phyloP scores from a whole-genome alignment of 2,329 filamentous ascomycete species.

The Sarocladium kiliense region DNA sequence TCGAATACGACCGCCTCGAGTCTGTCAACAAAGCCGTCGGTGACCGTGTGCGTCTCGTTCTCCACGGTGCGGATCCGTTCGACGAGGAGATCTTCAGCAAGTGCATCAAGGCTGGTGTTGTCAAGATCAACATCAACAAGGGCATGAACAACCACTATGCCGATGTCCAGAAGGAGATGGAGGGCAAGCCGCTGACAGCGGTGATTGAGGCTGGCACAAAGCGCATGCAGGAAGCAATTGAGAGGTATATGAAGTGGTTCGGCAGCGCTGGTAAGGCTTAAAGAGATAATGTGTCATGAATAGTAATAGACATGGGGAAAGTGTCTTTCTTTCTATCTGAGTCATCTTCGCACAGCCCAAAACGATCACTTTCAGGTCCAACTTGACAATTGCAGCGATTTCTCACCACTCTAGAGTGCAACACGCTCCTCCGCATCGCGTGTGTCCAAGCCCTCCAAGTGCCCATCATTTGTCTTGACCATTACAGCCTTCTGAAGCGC shows the following conservation, averaged over 20 bases:
- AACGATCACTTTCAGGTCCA: too few species aligned
- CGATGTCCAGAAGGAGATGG: constrained; percentile 14
- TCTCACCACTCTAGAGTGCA: too few species aligned
- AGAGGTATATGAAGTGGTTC: constrained; percentile 39
- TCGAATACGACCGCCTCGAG: constrained; percentile 19
- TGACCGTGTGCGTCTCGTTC: constrained; percentile 38
- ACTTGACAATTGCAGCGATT: too few species aligned
- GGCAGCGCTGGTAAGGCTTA: constrained; percentile 40
- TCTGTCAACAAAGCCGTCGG: constrained; percentile 36
- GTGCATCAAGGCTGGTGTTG: constrained; percentile 40
- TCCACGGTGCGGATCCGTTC: constrained; percentile 45
- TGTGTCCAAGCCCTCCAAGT: neutral
- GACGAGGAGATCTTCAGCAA: constrained; percentile 36
- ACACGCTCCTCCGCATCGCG: neutral
- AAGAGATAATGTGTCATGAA: neutral
- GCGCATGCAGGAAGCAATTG: constrained; percentile 42
- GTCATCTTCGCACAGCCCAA: too few species aligned
- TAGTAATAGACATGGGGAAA: too few species aligned
- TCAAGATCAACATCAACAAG: constrained; percentile 48
- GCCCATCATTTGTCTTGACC: neutral
- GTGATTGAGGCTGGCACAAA: constrained; percentile 42
- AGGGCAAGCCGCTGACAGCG: constrained; percentile 35
- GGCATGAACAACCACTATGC: constrained; percentile 25
- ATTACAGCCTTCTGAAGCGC: neutral
- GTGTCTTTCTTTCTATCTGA: too few species aligned